phyloP scores from a whole-genome alignment of 2,329 filamentous ascomycete species.

The Penicillium verrucosum region DNA sequence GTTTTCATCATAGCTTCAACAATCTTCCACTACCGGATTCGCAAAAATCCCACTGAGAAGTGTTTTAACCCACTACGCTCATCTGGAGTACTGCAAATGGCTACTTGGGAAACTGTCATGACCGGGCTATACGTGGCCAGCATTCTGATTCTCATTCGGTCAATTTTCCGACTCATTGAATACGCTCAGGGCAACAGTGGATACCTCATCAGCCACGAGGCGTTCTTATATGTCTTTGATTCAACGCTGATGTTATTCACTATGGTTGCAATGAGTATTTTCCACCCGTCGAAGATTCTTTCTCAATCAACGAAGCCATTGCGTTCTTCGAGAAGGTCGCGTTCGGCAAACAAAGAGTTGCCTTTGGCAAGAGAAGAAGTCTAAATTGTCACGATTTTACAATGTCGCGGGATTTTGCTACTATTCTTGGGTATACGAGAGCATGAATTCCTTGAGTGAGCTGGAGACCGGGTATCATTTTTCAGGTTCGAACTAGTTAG shows the following conservation, averaged over 20 bases:
- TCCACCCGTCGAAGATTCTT: neutral
- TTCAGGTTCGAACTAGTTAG: neutral
- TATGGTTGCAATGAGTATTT: conserved; percentile 5
- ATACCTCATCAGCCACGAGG: conserved; percentile 23
- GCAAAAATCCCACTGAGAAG: conserved; percentile 6
- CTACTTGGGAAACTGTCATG: neutral
- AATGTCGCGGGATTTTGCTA: neutral
- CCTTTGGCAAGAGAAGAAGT: neutral
- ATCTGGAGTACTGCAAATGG: neutral
- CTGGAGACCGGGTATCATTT: neutral
- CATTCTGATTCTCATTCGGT: conserved; percentile 20
- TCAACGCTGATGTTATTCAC: neutral
- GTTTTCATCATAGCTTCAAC: conserved; percentile 14
- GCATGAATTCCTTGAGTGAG: neutral
- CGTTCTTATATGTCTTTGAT: conserved; percentile 24
- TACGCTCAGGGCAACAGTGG: conserved; percentile 22
- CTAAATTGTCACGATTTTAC: neutral
- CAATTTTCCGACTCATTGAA: conserved; percentile 21
- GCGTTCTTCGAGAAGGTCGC: neutral
- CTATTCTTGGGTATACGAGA: too few relatives aligned
- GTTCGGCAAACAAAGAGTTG: neutral
- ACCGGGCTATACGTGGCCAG: conserved; percentile 6
- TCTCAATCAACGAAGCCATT: neutral
- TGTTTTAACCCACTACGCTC: neutral
- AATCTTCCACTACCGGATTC: conserved; percentile 18